These are phyloP conservation scores for Vigna angularis DNA, from an alignment of 306 rosid genomes.

Conservation along the genomic window DNA sequence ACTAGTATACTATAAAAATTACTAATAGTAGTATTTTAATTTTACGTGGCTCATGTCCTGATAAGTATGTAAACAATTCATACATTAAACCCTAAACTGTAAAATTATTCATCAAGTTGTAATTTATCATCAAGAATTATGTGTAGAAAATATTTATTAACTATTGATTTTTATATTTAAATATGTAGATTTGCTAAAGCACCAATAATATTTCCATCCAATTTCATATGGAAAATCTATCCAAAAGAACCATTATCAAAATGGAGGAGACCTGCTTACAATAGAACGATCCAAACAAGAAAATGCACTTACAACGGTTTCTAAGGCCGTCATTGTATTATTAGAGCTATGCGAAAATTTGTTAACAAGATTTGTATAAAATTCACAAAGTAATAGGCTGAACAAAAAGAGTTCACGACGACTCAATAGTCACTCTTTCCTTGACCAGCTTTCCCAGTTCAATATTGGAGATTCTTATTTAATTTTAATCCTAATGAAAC, in stretches of 20 bases:
- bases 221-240: too few species aligned
- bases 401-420: slow-evolving; percentile 25
- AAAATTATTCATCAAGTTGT: too few species aligned
- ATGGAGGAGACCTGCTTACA: background rate
- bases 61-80: too few species aligned
- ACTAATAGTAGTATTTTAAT: too few species aligned
- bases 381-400: slow-evolving; percentile 22
- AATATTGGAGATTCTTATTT: slow-evolving; percentile 21
- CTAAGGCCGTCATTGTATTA: background rate
- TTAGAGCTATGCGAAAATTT: background rate
- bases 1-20: too few species aligned
- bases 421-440: background rate
- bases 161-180: too few species aligned
- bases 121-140: too few species aligned
- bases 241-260: background rate
- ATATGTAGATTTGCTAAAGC: too few species aligned
- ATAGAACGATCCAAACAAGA: background rate
- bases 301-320: background rate
- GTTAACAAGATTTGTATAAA: background rate
- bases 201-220: too few species aligned
- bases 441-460: slow-evolving; percentile 3
- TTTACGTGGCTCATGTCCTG: too few species aligned
- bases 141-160: too few species aligned
- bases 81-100: too few species aligned
- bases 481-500: slow-evolving; percentile 40